A percentile compares a stretch with the other conserved stretches of the same genome.
Conservation (phyloP, 331 rosid species). For the Prunus yedoensis region DNA sequence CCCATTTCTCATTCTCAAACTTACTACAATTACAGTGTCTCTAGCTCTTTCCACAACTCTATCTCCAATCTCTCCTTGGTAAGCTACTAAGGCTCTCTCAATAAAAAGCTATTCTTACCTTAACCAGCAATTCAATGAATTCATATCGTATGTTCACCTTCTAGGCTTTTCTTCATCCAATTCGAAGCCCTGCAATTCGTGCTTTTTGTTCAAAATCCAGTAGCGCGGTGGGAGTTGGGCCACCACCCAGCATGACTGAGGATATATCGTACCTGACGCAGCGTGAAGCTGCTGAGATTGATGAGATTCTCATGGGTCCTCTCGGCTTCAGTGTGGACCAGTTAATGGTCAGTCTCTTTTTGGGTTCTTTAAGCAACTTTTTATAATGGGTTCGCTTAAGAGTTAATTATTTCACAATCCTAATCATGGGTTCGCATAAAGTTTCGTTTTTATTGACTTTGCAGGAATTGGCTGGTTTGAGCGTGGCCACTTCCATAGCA, state of each 20-base stretch:
- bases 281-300: slow-evolving; percentile 85
- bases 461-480: slow-evolving; percentile 96
- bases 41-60: slow-evolving; percentile 28
- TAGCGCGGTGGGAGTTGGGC: slow-evolving; percentile 12
- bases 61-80: slow-evolving; percentile 43
- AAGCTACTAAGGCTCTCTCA: slow-evolving; percentile 12
- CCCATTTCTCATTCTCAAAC: slow-evolving; percentile 13
- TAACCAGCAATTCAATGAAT: not conserved
- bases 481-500: slow-evolving; percentile 80
- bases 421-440: not conserved
- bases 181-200: slow-evolving; percentile 35
- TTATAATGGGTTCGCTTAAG: not conserved
- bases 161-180: slow-evolving; percentile 45
- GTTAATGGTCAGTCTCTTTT: slow-evolving; percentile 63
- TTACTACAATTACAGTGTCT: not conserved
- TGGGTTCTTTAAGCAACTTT: not conserved
- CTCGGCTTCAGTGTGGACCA: slow-evolving; percentile 89
- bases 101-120: not conserved
- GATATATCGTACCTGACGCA: slow-evolving; percentile 72
- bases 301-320: slow-evolving; percentile 92
- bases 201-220: slow-evolving; percentile 35
- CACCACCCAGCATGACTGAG: slow-evolving; percentile 47
- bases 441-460: slow-evolving; percentile 1
- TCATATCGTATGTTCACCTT: not conserved
- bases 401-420: not conserved